Evolutionary conservation across 345 rosid genomes (phyloP).

Genomic region (Reutealis trisperma): DNA sequence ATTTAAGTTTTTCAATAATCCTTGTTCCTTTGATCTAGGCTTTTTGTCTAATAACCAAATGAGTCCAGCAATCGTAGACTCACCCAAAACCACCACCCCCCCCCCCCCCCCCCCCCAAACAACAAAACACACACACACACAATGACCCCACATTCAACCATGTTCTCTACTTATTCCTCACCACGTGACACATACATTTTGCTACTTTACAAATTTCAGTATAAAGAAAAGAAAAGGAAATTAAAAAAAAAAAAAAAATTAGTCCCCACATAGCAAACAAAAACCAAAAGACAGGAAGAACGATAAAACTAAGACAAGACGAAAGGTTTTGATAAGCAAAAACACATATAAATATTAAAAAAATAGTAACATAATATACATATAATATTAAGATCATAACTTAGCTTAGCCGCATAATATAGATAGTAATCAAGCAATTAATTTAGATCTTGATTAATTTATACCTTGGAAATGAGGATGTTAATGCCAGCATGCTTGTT

Average conservation of each 20-base stretch:
- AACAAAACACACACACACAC: too few species aligned
- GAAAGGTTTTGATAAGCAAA: conserved; percentile 15
- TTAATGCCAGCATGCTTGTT: conserved; percentile 43
- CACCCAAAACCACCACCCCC: too few species aligned
- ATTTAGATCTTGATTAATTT: neutral
- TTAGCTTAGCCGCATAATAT: neutral
- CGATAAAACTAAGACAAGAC: conserved; percentile 19
- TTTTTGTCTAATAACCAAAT: conserved; percentile 2
- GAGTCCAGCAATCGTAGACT: conserved; percentile 13
- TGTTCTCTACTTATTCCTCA: conserved; percentile 18
- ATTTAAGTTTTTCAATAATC: neutral
- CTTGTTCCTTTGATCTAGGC: conserved; percentile 24
- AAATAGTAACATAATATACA: neutral
- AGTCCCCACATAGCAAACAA: conserved; percentile 21
- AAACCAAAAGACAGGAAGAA: conserved; percentile 25
- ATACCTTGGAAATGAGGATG: conserved; percentile 40
- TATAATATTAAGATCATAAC: neutral
- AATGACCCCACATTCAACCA: conserved; percentile 13
- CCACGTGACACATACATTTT: conserved; percentile 37
- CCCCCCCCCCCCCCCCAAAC: too few species aligned
- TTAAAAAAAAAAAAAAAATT: neutral
- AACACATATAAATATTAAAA: conserved; percentile 1
- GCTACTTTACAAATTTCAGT: neutral
- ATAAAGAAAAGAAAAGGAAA: neutral
- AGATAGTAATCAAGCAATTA: neutral